phyloP scores from a whole-genome alignment of 139 green algal genomes.

The Chlorella sp. region DNA sequence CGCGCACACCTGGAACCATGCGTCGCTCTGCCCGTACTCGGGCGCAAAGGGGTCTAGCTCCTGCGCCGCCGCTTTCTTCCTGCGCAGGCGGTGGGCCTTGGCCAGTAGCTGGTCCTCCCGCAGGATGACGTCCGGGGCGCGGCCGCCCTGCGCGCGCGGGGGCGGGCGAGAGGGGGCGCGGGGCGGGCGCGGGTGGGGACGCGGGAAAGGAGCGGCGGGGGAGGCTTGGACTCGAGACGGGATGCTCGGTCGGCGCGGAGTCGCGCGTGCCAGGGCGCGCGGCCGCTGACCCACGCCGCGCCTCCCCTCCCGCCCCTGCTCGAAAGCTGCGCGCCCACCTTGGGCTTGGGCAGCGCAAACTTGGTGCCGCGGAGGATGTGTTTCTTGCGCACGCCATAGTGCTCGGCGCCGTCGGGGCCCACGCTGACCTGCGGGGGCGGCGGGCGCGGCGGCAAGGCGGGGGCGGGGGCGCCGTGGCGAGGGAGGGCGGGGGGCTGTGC shows the following conservation, averaged over 20 bases:
- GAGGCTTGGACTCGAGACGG: too few species aligned
- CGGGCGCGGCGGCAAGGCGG: background rate
- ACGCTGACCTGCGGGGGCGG: slow-evolving; percentile 59
- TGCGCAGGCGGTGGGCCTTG: slow-evolving; percentile 45
- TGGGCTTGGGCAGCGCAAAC: slow-evolving; percentile 91
- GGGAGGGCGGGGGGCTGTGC: background rate
- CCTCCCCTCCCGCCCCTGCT: background rate
- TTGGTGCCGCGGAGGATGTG: slow-evolving; percentile 81
- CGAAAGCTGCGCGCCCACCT: slow-evolving; percentile 46
- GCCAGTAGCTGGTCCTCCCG: slow-evolving; percentile 87
- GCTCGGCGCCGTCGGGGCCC: slow-evolving; percentile 70
- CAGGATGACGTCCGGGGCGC: slow-evolving; percentile 72
- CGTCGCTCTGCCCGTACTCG: slow-evolving; percentile 70
- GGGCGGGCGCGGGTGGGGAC: background rate
- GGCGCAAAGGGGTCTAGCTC: slow-evolving; percentile 77
- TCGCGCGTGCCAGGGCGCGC: too few species aligned
- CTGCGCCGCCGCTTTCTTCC: slow-evolving; percentile 32
- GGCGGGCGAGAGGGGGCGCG: background rate
- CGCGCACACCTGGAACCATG: slow-evolving; percentile 66
- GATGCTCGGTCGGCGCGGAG: too few species aligned
- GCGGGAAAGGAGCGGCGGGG: background rate
- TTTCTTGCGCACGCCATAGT: slow-evolving; percentile 79
- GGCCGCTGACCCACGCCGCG: background rate
- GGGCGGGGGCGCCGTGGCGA: background rate
- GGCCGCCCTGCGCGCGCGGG: slow-evolving; percentile 56